A percentile compares a stretch with the other conserved stretches of the same genome.
Conservation (phyloP, 2,329 filamentous ascomycete genomes). For the Scytalidium sp. region DNA sequence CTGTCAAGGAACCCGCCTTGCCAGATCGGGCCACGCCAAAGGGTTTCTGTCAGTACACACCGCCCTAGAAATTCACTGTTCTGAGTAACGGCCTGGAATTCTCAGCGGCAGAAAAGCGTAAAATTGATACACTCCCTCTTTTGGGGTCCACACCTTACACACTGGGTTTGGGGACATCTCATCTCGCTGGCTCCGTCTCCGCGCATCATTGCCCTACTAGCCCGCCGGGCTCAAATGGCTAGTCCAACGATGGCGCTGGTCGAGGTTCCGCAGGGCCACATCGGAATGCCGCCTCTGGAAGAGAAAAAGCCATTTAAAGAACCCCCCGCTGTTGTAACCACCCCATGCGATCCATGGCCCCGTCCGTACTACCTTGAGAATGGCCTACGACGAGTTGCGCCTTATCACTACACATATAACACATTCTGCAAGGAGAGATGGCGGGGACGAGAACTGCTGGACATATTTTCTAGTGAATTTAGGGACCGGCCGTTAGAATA, state of each 20-base stretch:
- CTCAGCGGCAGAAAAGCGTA: background rate
- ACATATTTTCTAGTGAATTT: constrained; percentile 91
- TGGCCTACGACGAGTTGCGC: constrained; percentile 76
- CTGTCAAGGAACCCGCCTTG: background rate
- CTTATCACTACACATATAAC: constrained; percentile 93
- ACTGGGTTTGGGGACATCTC: too few species aligned
- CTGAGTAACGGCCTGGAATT: too few species aligned
- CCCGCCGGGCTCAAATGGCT: constrained; percentile 40
- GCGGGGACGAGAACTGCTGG: constrained; percentile 75
- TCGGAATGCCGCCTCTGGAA: constrained; percentile 27
- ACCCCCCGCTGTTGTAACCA: constrained; percentile 46
- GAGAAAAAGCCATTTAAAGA: constrained; percentile 34
- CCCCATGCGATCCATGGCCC: constrained; percentile 53
- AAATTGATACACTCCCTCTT: too few species aligned
- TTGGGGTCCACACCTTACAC: too few species aligned
- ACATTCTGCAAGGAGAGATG: constrained; percentile 93
- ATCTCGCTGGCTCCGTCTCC: constrained; percentile 45
- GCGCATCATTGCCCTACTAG: constrained; percentile 47
- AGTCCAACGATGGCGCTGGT: constrained; percentile 42
- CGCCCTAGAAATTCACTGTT: background rate
- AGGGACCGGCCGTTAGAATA: constrained; percentile 83
- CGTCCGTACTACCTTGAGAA: constrained; percentile 80
- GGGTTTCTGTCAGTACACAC: background rate
- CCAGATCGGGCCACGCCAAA: background rate
- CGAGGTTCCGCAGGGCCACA: constrained; percentile 16